A percentile compares a stretch with the other conserved stretches of the same genome.
Conservation (phyloP, 768 basidiomycete species). For the Tylopilus rubrobrunneus region DNA sequence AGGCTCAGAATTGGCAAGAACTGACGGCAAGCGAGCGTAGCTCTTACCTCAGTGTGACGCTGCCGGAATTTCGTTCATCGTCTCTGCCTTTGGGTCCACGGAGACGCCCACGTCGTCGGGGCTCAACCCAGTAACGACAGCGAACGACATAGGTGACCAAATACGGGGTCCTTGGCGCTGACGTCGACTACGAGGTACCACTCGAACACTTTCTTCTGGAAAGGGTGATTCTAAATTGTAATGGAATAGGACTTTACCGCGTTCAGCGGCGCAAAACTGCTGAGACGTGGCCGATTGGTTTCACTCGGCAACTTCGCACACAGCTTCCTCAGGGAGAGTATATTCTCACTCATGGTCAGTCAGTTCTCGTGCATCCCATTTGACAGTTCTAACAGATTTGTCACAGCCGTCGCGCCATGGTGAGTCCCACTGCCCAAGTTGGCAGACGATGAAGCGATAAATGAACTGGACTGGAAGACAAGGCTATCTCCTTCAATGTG, state of each 20-base stretch:
- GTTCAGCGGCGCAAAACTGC: constrained; percentile 30
- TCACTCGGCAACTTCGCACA: constrained; percentile 31
- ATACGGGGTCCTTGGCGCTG: constrained; percentile 47
- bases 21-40: constrained; percentile 36
- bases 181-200: constrained; percentile 49
- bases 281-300: constrained; percentile 33
- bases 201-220: not conserved
- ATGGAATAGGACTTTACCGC: constrained; percentile 31
- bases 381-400: not conserved
- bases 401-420: constrained; percentile 22
- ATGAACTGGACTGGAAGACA: not conserved
- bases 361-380: not conserved
- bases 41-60: constrained; percentile 41
- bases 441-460: too few relatives aligned
- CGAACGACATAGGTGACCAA: constrained; percentile 44
- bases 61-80: constrained; percentile 55
- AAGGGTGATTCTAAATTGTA: not conserved
- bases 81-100: constrained; percentile 49
- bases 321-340: constrained; percentile 32
- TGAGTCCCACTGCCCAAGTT: not conserved
- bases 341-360: constrained; percentile 35
- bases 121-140: constrained; percentile 36
- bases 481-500: constrained; percentile 22
- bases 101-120: constrained; percentile 40
- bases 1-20: constrained; percentile 39